These are phyloP conservation scores for Neurospora sp. DNA, from an alignment of 495 filamentous ascomycete genomes.

Conservation along the genomic window DNA sequence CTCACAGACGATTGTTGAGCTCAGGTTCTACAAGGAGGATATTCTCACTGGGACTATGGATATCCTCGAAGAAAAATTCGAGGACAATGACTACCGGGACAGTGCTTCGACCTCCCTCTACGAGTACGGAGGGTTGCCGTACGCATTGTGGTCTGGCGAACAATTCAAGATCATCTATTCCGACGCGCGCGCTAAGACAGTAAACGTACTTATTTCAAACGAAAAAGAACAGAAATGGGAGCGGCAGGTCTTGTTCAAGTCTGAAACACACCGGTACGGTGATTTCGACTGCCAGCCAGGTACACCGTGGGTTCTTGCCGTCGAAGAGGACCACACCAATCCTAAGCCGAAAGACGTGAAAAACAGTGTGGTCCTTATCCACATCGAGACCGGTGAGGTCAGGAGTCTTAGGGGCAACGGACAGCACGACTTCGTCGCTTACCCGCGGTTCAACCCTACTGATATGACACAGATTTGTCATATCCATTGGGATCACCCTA, in stretches of 20 bases:
- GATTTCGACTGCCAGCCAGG: conserved; percentile 29
- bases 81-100: too few relatives aligned
- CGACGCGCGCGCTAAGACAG: conserved; percentile 23
- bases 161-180: conserved; percentile 29
- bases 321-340: conserved; percentile 35
- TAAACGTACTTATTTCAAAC: conserved; percentile 28
- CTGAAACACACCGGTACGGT: conserved; percentile 25
- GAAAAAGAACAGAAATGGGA: background rate
- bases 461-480: conserved; percentile 34
- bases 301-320: conserved; percentile 29
- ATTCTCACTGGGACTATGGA: conserved; percentile 10
- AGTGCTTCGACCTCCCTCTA: conserved; percentile 33
- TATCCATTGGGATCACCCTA: conserved; percentile 42
- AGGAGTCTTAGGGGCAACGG: conserved; percentile 9
- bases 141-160: conserved; percentile 21
- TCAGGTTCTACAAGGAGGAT: background rate
- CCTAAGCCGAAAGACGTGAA: conserved; percentile 15
- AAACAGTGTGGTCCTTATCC: conserved; percentile 28
- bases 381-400: conserved; percentile 15
- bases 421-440: conserved; percentile 40
- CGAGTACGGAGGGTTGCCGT: conserved; percentile 34
- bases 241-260: conserved; percentile 17
- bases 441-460: conserved; percentile 34
- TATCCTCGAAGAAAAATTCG: conserved; percentile 14
- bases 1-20: conserved; percentile 27